Evolutionary conservation across 2,329 filamentous ascomycete species (phyloP).

Genomic region (Trichoderma cornu-damae): DNA sequence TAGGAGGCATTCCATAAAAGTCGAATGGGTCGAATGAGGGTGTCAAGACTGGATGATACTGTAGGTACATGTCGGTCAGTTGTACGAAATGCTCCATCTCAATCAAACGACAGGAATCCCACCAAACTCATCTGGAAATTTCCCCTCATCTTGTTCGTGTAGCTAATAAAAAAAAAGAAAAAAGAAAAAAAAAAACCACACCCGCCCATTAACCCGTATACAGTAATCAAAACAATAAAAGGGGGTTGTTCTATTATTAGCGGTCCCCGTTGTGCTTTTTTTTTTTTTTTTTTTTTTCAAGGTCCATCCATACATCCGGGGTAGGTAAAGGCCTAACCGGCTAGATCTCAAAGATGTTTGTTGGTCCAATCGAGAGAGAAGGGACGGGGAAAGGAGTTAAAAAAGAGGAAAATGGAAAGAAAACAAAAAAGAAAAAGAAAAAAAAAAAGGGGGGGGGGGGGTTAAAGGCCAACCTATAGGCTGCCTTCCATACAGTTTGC

Average conservation of each 20-base stretch:
- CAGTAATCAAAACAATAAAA: neutral
- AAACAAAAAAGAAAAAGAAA: too few relatives aligned
- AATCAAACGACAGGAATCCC: neutral
- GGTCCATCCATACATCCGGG: constrained; percentile 5
- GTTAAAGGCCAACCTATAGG: neutral
- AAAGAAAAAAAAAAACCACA: too few relatives aligned
- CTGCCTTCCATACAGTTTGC: neutral
- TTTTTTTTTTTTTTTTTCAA: neutral
- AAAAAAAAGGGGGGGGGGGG: too few relatives aligned
- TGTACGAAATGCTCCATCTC: neutral
- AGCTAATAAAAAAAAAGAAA: neutral
- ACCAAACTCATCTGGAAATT: neutral
- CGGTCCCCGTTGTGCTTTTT: constrained; percentile 5
- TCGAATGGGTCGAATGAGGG: too few relatives aligned
- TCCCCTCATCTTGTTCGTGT: neutral
- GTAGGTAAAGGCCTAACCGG: neutral
- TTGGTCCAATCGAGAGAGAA: too few relatives aligned
- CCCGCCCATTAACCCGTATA: too few relatives aligned
- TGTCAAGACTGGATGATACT: neutral
- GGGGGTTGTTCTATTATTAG: constrained; percentile 7
- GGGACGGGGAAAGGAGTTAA: too few relatives aligned
- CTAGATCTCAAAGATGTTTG: neutral
- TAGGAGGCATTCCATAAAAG: too few relatives aligned
- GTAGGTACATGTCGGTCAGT: too few relatives aligned
- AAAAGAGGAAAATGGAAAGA: too few relatives aligned